Conservation (phyloP, 1,139 yeast species). For the Saccharomycopsis phalli region DNA sequence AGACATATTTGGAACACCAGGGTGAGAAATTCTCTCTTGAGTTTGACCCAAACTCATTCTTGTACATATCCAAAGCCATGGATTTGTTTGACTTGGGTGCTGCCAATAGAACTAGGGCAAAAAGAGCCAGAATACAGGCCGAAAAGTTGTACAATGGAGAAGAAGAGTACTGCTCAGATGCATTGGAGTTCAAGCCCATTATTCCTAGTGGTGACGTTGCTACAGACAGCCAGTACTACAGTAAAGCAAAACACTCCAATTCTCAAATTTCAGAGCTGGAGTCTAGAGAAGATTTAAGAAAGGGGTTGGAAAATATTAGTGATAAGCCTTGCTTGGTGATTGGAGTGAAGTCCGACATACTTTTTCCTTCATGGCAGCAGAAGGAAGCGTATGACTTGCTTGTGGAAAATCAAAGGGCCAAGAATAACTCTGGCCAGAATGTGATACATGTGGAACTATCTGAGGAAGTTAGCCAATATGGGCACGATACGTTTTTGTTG, state of each 20-base stretch:
- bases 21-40: constrained; percentile 90
- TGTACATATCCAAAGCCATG: constrained; percentile 89
- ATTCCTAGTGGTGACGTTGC: background rate
- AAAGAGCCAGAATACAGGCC: constrained; percentile 32
- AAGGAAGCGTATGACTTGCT: constrained; percentile 65
- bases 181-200: constrained; percentile 6
- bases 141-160: constrained; percentile 24
- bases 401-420: constrained; percentile 31
- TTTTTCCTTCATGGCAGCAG: constrained; percentile 95
- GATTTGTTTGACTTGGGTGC: constrained; percentile 80
- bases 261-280: constrained; percentile 39
- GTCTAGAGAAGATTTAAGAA: constrained; percentile 47
- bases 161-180: too few species aligned
- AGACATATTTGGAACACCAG: constrained; percentile 87
- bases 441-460: constrained; percentile 66
- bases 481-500: constrained; percentile 83
- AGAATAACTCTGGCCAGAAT: constrained; percentile 28
- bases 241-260: constrained; percentile 21
- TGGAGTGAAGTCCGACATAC: constrained; percentile 86
- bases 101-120: constrained; percentile 38
- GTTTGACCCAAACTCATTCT: constrained; percentile 82
- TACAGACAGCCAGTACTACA: constrained; percentile 15
- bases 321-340: constrained; percentile 64
- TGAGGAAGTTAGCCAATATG: constrained; percentile 67
- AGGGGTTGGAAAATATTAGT: constrained; percentile 57